phyloP scores from a whole-genome alignment of 352 stramenopile species.

The Pythium aphanidermatum region DNA sequence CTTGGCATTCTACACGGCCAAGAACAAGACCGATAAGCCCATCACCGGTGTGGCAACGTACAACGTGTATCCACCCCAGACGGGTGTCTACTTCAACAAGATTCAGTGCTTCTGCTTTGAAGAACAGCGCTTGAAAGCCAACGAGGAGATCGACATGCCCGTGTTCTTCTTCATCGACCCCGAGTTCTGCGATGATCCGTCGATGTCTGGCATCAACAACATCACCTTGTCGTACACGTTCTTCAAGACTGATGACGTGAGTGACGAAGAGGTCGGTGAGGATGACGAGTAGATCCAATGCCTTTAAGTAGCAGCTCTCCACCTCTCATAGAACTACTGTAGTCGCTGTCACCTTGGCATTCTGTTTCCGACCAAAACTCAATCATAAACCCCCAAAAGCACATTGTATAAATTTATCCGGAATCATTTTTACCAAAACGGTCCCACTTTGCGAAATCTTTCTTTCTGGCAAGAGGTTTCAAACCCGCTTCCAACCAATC shows the following conservation, averaged over 20 bases:
- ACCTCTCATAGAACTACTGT: neutral
- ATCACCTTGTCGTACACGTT: constrained; percentile 99
- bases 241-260: constrained; percentile 95
- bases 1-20: constrained; percentile 98
- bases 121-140: constrained; percentile 95
- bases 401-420: constrained; percentile 1
- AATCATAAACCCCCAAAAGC: too few species aligned
- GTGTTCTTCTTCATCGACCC: constrained; percentile 99
- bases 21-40: constrained; percentile 95
- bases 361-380: too few species aligned
- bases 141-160: constrained; percentile 99
- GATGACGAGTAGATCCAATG: constrained; percentile 36
- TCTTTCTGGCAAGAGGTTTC: too few species aligned
- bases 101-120: constrained; percentile 99
- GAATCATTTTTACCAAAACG: too few species aligned
- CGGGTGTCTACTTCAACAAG: constrained; percentile 99
- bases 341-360: too few species aligned
- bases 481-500: too few species aligned
- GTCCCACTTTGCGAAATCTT: too few species aligned
- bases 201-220: constrained; percentile 95
- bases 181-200: constrained; percentile 96
- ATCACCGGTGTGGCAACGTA: constrained; percentile 99
- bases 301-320: neutral
- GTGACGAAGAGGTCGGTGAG: constrained; percentile 83
- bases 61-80: constrained; percentile 98